Evolutionary conservation across 2,329 filamentous ascomycete species (phyloP).

Genomic region (Penicillium sp.): DNA sequence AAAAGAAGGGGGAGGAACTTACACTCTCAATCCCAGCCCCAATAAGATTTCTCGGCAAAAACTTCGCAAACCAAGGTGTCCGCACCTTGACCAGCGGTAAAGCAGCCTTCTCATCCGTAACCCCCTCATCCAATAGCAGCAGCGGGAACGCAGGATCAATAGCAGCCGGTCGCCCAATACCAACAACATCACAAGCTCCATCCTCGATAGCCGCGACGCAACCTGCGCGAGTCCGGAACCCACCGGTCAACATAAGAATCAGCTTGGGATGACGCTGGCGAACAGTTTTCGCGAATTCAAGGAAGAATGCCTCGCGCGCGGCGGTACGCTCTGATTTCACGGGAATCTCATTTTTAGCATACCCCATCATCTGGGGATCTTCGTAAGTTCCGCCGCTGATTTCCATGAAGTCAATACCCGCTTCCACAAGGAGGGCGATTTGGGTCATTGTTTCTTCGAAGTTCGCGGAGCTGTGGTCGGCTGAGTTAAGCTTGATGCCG

Average conservation of each 20-base stretch:
- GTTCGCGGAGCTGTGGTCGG: conserved; percentile 46
- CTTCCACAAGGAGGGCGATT: conserved; percentile 50
- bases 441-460: conserved; percentile 62
- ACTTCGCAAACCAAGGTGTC: conserved; percentile 27
- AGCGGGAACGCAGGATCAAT: conserved; percentile 49
- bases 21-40: conserved; percentile 38
- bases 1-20: conserved; percentile 15
- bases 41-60: conserved; percentile 29
- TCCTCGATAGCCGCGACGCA: conserved; percentile 55
- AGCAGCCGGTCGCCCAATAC: conserved; percentile 53
- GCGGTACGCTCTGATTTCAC: conserved; percentile 49
- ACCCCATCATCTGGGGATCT: conserved; percentile 51
- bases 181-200: conserved; percentile 55
- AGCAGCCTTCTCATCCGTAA: conserved; percentile 29
- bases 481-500: conserved; percentile 57
- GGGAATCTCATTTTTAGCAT: neutral
- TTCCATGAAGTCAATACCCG: conserved; percentile 68
- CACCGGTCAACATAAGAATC: conserved; percentile 64
- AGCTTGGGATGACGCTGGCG: conserved; percentile 51
- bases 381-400: conserved; percentile 68
- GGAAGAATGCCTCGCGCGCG: conserved; percentile 69
- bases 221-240: conserved; percentile 60
- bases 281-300: conserved; percentile 65
- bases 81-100: conserved; percentile 30
- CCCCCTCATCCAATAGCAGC: conserved; percentile 33